Base-by-base conservation (phyloP, 1,284 basidiomycete species). In the Sphagnurus paluster region DNA sequence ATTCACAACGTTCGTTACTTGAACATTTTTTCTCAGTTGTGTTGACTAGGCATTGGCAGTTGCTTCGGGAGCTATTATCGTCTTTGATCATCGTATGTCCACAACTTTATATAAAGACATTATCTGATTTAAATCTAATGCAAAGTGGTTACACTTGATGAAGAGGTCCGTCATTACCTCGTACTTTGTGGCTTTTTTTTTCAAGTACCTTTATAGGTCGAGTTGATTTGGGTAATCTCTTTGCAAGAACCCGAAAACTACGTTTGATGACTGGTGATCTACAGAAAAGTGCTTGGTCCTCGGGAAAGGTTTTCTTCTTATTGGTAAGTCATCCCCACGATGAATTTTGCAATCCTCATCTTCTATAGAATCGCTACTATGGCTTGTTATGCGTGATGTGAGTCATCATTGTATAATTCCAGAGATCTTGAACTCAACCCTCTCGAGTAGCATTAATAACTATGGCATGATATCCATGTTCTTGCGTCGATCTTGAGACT, bases 361-460 rank as follows among this genome's bases (percentile, higher is more conserved):
- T 35, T 39, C 13, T n/a, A 9, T 46, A 80, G 79, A 81, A 80
- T 61, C 76, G 79, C 19, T 81, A 80, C 57, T 80, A 77, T 57
- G 67, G 71, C 6, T 59, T 81, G 48, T 61, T 67, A 55, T 71
- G 70, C 32, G 74, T 76, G 33, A 52, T 76, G 79, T 81, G 58
- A 55, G 76, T 66, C 7, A 10, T 25, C n/a, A 37, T 28, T 13
- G 40, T n/a, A n/a, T n/a, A n/a, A 32, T 35, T 24, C 20, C 10
- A 21, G 13, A 25, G 39, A 5, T 28, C 9, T 19, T 40, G 37
- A 24, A 30, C 2, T 41, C 41, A 8, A 34, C 34, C 29, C 9
- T 28, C 26, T 9, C 23, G 13, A 29, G 5, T 25, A 79, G 77
- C 37, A 68, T 77, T 58, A 78, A 78, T 55, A 75, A 71, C 56